These are phyloP conservation scores for Eucalyptus victrix DNA, from an alignment of 345 rosid genomes.

Conservation along the genomic window DNA sequence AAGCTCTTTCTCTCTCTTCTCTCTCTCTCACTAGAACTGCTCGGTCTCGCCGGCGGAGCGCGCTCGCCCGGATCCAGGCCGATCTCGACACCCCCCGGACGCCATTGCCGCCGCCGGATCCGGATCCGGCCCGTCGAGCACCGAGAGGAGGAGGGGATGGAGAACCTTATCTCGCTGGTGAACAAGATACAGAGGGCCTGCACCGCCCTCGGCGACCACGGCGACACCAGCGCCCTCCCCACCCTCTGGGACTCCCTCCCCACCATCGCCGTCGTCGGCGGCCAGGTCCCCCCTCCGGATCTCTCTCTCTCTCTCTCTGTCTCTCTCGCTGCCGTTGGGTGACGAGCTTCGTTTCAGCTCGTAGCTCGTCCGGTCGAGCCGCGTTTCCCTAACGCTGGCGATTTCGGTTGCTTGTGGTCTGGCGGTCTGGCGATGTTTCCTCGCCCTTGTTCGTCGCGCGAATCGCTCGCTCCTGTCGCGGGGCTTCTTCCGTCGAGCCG, in stretches of 20 bases:
- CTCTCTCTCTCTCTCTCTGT: background rate
- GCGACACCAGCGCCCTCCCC: conserved; percentile 80
- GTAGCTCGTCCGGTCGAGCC: background rate
- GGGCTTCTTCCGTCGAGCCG: background rate
- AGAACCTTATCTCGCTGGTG: conserved; percentile 81
- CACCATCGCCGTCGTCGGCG: conserved; percentile 98
- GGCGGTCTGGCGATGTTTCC: background rate
- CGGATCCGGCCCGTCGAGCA: background rate
- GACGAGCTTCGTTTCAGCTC: background rate
- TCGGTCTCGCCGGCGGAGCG: background rate
- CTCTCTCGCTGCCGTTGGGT: background rate
- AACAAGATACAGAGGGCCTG: conserved; percentile 99
- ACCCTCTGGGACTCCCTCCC: conserved; percentile 99
- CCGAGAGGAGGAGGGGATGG: conserved; percentile 23
- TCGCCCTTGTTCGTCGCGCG: background rate
- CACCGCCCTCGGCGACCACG: conserved; percentile 99
- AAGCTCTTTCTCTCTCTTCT: background rate
- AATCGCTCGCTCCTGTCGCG: background rate
- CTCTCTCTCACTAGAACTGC: background rate
- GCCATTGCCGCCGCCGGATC: conserved; percentile 3
- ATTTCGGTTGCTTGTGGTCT: background rate
- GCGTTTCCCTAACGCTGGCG: background rate
- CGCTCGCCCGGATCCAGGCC: background rate
- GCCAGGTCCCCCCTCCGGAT: conserved; percentile 49
- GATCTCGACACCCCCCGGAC: background rate